phyloP scores from a whole-genome alignment of 2,329 filamentous ascomycete genomes.

The Verticillium albo-atrum region DNA sequence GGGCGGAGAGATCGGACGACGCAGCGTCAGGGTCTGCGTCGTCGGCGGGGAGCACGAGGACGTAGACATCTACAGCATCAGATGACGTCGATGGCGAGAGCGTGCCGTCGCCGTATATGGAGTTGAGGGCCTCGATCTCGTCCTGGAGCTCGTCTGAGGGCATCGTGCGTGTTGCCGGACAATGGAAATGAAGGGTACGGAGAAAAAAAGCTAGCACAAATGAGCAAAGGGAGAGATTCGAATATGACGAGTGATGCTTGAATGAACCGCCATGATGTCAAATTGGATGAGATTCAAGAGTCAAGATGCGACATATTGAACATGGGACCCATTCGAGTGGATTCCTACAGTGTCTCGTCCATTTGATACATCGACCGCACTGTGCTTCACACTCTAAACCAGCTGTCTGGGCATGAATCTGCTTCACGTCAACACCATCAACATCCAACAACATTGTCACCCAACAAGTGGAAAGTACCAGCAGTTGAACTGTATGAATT shows the following conservation, averaged over 20 bases:
- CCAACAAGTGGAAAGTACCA: too few species aligned
- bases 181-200: too few species aligned
- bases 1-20: constrained; percentile 25
- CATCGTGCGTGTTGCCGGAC: too few species aligned
- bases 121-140: constrained; percentile 78
- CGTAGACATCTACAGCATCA: constrained; percentile 41
- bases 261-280: background rate
- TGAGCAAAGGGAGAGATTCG: too few species aligned
- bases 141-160: constrained; percentile 37
- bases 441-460: too few species aligned
- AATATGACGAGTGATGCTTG: background rate
- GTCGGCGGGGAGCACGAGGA: constrained; percentile 50
- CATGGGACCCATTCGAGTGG: background rate
- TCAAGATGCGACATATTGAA: background rate
- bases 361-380: background rate
- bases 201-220: too few species aligned
- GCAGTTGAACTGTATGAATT: too few species aligned
- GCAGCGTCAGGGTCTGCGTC: background rate
- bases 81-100: constrained; percentile 38
- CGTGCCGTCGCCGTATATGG: constrained; percentile 72
- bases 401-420: too few species aligned
- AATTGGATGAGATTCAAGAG: background rate
- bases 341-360: background rate
- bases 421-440: too few species aligned
- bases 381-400: background rate